Evolutionary conservation across 192 early-diverging fungal genomes (phyloP).

Genomic region (Jimgerdemannia flammicorona): DNA sequence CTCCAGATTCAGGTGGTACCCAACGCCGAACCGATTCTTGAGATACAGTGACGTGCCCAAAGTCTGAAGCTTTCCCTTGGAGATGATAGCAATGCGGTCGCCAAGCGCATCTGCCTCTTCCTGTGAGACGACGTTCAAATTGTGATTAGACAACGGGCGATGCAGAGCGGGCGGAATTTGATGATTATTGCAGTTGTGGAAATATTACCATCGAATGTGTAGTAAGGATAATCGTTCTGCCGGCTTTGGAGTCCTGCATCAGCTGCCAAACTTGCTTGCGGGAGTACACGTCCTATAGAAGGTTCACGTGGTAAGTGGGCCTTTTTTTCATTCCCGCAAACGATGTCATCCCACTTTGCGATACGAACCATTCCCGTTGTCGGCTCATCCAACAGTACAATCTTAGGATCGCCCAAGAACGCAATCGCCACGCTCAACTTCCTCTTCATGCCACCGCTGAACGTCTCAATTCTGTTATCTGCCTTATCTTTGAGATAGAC

Average conservation of each 20-base stretch:
- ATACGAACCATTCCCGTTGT: conserved; percentile 18
- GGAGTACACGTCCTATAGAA: not conserved
- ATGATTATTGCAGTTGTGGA: not conserved
- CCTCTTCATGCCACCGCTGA: conserved; percentile 76
- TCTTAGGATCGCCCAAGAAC: conserved; percentile 66
- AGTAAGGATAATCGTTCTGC: conserved; percentile 68
- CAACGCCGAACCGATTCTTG: conserved; percentile 52
- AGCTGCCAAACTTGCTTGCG: conserved; percentile 50
- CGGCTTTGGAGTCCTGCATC: conserved; percentile 47
- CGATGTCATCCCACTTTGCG: too few species aligned
- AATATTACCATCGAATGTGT: conserved; percentile 64
- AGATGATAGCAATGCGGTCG: conserved; percentile 72
- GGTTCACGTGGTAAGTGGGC: too few species aligned
- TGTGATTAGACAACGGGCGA: not conserved
- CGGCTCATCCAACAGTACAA: conserved; percentile 69
- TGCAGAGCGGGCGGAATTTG: too few species aligned
- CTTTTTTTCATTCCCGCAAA: too few species aligned
- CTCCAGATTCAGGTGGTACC: conserved; percentile 47
- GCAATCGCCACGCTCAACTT: conserved; percentile 68
- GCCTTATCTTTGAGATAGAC: conserved; percentile 26
- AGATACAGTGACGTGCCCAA: conserved; percentile 53
- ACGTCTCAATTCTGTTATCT: conserved; percentile 21
- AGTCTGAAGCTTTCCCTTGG: conserved; percentile 46
- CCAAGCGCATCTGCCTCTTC: conserved; percentile 75
- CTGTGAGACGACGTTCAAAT: not conserved